Base-by-base conservation (phyloP, 2,329 filamentous ascomycete species). In the Mycosphaerella sp. region DNA sequence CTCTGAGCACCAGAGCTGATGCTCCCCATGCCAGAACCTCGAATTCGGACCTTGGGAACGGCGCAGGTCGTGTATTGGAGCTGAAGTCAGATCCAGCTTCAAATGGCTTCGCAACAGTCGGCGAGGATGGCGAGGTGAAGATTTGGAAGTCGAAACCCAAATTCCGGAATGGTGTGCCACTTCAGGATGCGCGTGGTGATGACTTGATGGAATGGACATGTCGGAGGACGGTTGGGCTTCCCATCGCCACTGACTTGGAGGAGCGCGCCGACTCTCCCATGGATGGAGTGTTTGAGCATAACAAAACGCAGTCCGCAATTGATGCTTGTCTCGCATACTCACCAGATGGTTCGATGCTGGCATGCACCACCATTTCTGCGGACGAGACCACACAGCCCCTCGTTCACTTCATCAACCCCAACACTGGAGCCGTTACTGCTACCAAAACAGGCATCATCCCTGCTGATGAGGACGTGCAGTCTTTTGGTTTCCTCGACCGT, bases 301-400 rank as follows among this genome's bases (percentile, higher is more conserved):
- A 53, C 14, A 53, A 51, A 26, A 46, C 40, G 31, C 42, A 49
- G 32, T 39, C 49, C 8, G 48, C 57, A 11, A 53, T 54, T 9
- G 80, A 82, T 54, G 88, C 87, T 11, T 82, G 80, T 43, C 70
- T 96, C 40, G 77, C 84, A 23, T 95, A 88, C 67, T 95, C 90
- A 0, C 82, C 88, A 59, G 90, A 95, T 67, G 89, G 88, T 1
- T 95, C 89, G 10, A 81, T 87, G 1, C 74, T 95, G n/a, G 89
- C 89, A 48, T 83, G 84, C 45, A 75, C 73, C 48, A 59, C 73
- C 54, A 68, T 70, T 32, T 66, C 65, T 4, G 51, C 57, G 12
- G 61, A 78, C 32, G 73, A 74, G 31, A 67, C 73, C 8, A 77
- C 55, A 5, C 54, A 80, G 4, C 83, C 84, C 4, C 75, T 84